These are phyloP conservation scores for Hippophae tibetana DNA, from an alignment of 306 rosid genomes.

Conservation along the genomic window DNA sequence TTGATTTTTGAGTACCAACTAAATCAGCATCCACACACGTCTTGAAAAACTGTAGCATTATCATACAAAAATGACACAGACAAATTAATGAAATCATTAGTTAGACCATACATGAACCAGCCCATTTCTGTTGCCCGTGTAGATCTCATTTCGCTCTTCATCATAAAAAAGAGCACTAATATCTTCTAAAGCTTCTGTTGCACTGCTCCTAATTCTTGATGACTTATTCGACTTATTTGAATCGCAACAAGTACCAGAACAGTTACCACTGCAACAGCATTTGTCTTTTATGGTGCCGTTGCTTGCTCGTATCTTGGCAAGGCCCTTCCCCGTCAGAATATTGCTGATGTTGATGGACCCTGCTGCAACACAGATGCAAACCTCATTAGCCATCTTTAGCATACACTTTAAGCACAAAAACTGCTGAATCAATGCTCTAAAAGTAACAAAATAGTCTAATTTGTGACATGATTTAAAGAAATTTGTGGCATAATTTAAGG, in stretches of 20 bases:
- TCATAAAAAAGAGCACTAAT: conserved; percentile 84
- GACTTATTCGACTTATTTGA: conserved; percentile 36
- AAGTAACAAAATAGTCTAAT: no score
- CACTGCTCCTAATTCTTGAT: conserved; percentile 52
- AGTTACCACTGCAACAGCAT: conserved; percentile 35
- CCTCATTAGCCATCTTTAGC: conserved; percentile 4
- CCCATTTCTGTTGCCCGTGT: conserved; percentile 76
- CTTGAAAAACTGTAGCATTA: no score
- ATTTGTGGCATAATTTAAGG: no score
- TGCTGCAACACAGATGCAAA: conserved; percentile 39
- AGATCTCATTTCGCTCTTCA: conserved; percentile 86
- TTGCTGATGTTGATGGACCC: conserved; percentile 92
- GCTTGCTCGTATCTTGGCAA: conserved; percentile 62
- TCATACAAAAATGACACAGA: no score
- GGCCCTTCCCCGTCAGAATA: conserved; percentile 77
- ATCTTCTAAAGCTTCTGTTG: conserved; percentile 83
- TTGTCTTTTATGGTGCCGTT: conserved; percentile 28
- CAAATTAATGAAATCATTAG: conserved; percentile 29
- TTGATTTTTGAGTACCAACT: no score
- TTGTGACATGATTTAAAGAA: no score
- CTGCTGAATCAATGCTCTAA: no score
- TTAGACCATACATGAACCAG: conserved; percentile 92
- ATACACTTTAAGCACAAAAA: not conserved
- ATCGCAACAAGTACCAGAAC: conserved; percentile 29
- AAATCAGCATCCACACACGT: no score